Evolutionary conservation across 805 yeast species (phyloP), one percentile per base, ranked within the genome.

Genomic region (Yarrowia sp.): DNA sequence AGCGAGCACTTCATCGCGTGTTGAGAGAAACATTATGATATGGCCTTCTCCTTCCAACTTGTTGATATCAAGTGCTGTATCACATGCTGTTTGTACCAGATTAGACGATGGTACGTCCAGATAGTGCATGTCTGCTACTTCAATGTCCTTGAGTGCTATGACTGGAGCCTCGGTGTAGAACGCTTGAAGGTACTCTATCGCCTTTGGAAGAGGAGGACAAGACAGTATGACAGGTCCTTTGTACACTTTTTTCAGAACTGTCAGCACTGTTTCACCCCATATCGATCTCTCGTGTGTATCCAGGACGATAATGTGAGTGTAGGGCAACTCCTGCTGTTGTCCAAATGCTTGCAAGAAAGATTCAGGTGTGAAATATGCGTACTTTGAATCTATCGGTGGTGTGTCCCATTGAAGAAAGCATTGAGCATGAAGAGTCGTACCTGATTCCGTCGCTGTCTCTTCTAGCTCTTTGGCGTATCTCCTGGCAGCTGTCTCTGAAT

Each of bases 221-320:
- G 47, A 28, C 14, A 55, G 31, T 3, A 55, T 47, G 1, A 55
- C 38, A 11, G 45, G 13, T 4, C 47, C 47, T 2, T 15, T 39
- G 39, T 41, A 55, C 3, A 41, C 17, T 31, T 41, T 39, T 10
- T 15, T 55, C 8, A 55, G 2, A 11, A 55, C 42, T 2, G 47
- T 15, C 14, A 55, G 31, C 3, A 28, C 38, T 1, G 61, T 55
- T 41, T 55, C 61, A 4, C 47, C 61, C 61, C 61, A 55, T 14
- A n/a, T 11, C 13, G 47, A 15, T 13, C 61, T n/a, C 17, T 55
- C 61, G 15, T 55, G 61, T 6, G 61, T 55, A 10, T 55, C 61
- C 17, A 55, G 2, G 8, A 41, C 45, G 5, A 55, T 7, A 9
- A 55, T 15, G 6, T 55, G 47, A 4, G 47, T 31, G n/a, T 41